These are phyloP conservation scores for Aplosporella prunicola DNA, from an alignment of 2,329 filamentous ascomycete species.

Conservation along the genomic window DNA sequence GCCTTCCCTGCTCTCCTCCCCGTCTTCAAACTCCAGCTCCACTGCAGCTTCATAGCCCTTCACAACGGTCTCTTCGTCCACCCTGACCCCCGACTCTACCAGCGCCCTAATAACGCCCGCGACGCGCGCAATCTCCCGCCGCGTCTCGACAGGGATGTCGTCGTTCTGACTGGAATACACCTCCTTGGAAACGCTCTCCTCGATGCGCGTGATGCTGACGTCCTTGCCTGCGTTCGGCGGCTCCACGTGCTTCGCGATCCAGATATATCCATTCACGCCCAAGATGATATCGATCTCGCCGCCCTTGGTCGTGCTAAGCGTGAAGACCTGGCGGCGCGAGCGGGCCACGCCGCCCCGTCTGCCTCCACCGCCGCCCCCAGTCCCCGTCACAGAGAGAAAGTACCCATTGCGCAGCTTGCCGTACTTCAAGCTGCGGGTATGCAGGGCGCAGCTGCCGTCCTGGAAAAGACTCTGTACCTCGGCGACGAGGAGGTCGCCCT, in stretches of 20 bases:
- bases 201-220: conserved; percentile 68
- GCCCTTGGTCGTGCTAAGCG: conserved; percentile 49
- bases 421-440: conserved; percentile 86
- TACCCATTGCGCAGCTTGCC: conserved; percentile 91
- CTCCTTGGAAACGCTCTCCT: conserved; percentile 73
- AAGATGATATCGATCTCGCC: conserved; percentile 75
- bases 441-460: conserved; percentile 77
- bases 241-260: conserved; percentile 78
- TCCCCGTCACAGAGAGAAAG: conserved; percentile 72
- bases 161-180: conserved; percentile 97
- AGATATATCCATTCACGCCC: conserved; percentile 95
- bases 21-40: conserved; percentile 57
- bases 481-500: conserved; percentile 87
- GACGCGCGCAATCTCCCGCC: conserved; percentile 80
- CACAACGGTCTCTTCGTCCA: conserved; percentile 84
- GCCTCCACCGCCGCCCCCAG: conserved; percentile 53
- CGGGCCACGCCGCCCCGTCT: conserved; percentile 66
- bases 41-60: conserved; percentile 74
- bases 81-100: conserved; percentile 69
- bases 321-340: conserved; percentile 79
- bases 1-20: conserved; percentile 38
- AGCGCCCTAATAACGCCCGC: conserved; percentile 73
- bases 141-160: conserved; percentile 62
- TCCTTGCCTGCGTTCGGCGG: conserved; percentile 42
- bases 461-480: conserved; percentile 86